Percentiles rank a stretch among this genome's conserved stretches.
Evolutionary conservation across 306 rosid species (phyloP).

Genomic region (Pyrus bretschneideri): DNA sequence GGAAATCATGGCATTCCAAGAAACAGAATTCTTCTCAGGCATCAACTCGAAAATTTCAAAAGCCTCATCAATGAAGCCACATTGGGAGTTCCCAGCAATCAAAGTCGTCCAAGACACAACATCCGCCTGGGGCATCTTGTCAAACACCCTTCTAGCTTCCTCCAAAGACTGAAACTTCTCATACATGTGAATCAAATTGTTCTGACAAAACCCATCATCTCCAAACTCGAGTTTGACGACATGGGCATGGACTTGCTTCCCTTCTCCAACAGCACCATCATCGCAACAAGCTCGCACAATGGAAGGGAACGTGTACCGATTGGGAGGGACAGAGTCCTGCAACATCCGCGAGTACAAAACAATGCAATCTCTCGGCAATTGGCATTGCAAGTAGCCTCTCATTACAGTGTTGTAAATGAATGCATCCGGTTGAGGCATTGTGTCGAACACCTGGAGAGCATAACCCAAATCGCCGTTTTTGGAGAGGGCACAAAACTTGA

Average conservation of each 20-base stretch:
- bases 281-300: slow-evolving; percentile 37
- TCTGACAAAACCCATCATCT: slow-evolving; percentile 29
- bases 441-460: slow-evolving; percentile 40
- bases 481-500: slow-evolving; percentile 48
- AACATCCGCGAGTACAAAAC: slow-evolving; percentile 44
- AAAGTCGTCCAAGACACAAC: slow-evolving; percentile 56
- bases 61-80: slow-evolving; percentile 45
- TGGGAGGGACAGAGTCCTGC: slow-evolving; percentile 32
- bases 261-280: slow-evolving; percentile 19
- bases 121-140: slow-evolving; percentile 30
- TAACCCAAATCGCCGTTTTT: slow-evolving; percentile 31
- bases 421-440: slow-evolving; percentile 43
- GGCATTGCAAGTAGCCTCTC: slow-evolving; percentile 27
- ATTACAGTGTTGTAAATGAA: slow-evolving; percentile 53
- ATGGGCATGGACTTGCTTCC: slow-evolving; percentile 55
- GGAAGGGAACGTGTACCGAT: slow-evolving; percentile 46
- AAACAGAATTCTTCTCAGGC: slow-evolving; percentile 39
- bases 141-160: slow-evolving; percentile 44
- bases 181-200: slow-evolving; percentile 44
- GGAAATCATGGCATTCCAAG: slow-evolving; percentile 71
- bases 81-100: slow-evolving; percentile 42
- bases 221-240: slow-evolving; percentile 44
- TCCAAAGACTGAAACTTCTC: slow-evolving; percentile 30
- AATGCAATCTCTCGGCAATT: slow-evolving; percentile 23
- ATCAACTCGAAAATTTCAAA: slow-evolving; percentile 37